These are phyloP conservation scores for Brassica carinata DNA, from an alignment of 345 rosid species.

Conservation along the genomic window DNA sequence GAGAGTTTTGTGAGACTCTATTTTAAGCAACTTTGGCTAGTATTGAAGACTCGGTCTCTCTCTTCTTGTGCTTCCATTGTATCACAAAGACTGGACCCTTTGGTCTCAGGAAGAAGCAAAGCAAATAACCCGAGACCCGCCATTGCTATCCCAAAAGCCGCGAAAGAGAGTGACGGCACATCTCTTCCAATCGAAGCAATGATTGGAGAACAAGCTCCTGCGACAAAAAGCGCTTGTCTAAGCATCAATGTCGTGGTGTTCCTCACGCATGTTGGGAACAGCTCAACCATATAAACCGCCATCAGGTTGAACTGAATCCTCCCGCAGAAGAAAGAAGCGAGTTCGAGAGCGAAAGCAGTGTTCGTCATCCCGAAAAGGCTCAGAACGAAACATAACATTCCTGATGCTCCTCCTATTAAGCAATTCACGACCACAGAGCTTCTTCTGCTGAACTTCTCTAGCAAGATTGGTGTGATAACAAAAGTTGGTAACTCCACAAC, in stretches of 20 bases:
- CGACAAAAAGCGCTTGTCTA: background rate
- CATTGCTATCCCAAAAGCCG: background rate
- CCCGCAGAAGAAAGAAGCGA: conserved; percentile 3
- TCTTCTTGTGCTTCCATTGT: conserved; percentile 14
- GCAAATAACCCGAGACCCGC: background rate
- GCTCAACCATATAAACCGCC: conserved; percentile 7
- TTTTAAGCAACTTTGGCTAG: background rate
- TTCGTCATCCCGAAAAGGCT: background rate
- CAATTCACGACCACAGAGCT: conserved; percentile 12
- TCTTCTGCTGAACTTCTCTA: conserved; percentile 10
- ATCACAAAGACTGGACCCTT: conserved; percentile 7
- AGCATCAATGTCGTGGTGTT: background rate
- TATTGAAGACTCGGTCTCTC: background rate
- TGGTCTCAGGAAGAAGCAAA: conserved; percentile 3
- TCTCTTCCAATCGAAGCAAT: conserved; percentile 6
- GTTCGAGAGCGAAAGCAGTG: background rate
- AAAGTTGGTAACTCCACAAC: conserved; percentile 7
- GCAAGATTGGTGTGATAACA: conserved; percentile 14
- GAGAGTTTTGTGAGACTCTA: background rate
- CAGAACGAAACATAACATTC: background rate
- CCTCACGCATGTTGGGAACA: conserved; percentile 14
- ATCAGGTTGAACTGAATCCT: background rate
- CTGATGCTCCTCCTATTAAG: conserved; percentile 7
- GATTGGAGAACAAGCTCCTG: conserved; percentile 11
- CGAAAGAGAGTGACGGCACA: conserved; percentile 8